Evolutionary conservation across 768 basidiomycete species (phyloP).

Genomic region (Mycena epipterygia): DNA sequence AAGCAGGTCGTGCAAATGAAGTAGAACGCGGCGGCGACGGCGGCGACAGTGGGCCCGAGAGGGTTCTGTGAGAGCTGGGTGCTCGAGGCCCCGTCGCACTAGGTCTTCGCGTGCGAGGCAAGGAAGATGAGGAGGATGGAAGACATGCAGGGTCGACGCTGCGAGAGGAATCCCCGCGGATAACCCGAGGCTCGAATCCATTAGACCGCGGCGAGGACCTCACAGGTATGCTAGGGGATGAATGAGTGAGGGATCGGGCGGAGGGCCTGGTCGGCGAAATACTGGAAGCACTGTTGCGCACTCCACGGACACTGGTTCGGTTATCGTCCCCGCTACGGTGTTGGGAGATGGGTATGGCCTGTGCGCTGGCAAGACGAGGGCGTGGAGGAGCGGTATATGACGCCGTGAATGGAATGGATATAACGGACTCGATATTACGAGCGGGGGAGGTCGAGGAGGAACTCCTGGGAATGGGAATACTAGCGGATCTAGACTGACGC

Average conservation of each 20-base stretch:
- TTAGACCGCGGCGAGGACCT: slow-evolving; percentile 49
- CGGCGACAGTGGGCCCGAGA: slow-evolving; percentile 45
- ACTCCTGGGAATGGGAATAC: slow-evolving; percentile 75
- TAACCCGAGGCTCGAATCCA: slow-evolving; percentile 76
- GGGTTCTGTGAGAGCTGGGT: slow-evolving; percentile 44
- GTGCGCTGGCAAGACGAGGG: slow-evolving; percentile 54
- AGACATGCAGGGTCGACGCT: slow-evolving; percentile 59
- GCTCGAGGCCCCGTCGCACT: slow-evolving; percentile 53
- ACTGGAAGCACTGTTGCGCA: slow-evolving; percentile 52
- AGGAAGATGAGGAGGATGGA: slow-evolving; percentile 53
- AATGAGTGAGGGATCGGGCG: slow-evolving; percentile 58
- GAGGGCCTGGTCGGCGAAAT: slow-evolving; percentile 57
- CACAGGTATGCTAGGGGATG: slow-evolving; percentile 45
- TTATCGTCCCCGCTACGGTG: slow-evolving; percentile 51
- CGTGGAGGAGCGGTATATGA: slow-evolving; percentile 52
- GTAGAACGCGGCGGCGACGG: slow-evolving; percentile 48
- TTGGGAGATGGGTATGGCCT: slow-evolving; percentile 42
- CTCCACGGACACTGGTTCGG: slow-evolving; percentile 55
- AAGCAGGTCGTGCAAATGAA: slow-evolving; percentile 76
- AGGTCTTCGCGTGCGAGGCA: slow-evolving; percentile 59
- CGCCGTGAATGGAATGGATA: slow-evolving; percentile 67
- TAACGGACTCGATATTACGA: slow-evolving; percentile 74
- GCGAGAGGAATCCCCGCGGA: slow-evolving; percentile 67
- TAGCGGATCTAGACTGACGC: slow-evolving; percentile 72
- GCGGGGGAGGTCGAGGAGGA: slow-evolving; percentile 59